Percentiles rank a stretch among this genome's conserved stretches.
Evolutionary conservation across 768 basidiomycete species (phyloP).

Genomic region (Mycena maculata): DNA sequence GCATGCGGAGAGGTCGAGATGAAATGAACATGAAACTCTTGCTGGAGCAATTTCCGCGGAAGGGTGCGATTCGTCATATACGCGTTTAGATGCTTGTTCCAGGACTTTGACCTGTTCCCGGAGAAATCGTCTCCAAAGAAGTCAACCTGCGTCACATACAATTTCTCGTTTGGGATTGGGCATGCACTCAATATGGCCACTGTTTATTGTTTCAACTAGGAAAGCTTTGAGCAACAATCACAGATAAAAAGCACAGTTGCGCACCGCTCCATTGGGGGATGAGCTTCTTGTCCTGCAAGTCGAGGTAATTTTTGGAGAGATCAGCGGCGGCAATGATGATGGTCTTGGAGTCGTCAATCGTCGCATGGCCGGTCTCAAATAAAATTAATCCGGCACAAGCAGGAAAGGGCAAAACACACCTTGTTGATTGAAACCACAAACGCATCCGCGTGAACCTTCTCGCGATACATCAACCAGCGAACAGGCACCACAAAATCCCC

Average conservation of each 20-base stretch:
- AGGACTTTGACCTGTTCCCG: slow-evolving; percentile 6
- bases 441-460: background rate
- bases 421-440: slow-evolving; percentile 1
- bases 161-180: slow-evolving; percentile 9
- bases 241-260: too few relatives aligned
- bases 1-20: slow-evolving; percentile 8
- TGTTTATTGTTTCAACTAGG: background rate
- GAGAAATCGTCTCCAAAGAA: slow-evolving; percentile 3
- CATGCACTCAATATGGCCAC: background rate
- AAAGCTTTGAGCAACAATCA: background rate
- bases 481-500: slow-evolving; percentile 14
- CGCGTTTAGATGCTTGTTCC: slow-evolving; percentile 15
- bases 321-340: slow-evolving; percentile 5
- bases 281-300: background rate
- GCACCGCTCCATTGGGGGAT: slow-evolving; percentile 20
- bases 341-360: slow-evolving; percentile 7
- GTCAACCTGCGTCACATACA: background rate
- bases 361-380: slow-evolving; percentile 2
- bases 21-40: slow-evolving; percentile 6
- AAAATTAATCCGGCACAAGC: background rate
- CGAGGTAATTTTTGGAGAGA: slow-evolving; percentile 3
- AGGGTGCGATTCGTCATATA: slow-evolving; percentile 9
- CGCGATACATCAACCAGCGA: slow-evolving; percentile 2
- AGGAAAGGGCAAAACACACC: background rate
- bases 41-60: slow-evolving; percentile 4